phyloP scores from a whole-genome alignment of 495 filamentous ascomycete species.

The Xylaria nigripes region DNA sequence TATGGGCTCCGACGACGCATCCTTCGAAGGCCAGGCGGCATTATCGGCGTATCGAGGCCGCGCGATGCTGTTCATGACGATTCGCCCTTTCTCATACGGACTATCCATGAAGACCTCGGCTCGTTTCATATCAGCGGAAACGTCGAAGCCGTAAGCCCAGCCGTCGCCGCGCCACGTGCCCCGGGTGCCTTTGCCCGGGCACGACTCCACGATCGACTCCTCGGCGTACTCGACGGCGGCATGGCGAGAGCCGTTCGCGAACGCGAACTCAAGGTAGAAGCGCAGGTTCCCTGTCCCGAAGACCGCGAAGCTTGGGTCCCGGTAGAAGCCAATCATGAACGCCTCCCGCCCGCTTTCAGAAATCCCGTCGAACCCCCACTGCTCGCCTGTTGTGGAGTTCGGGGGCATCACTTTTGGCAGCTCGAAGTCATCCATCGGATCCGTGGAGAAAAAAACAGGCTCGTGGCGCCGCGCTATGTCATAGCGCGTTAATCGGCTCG shows the following conservation, averaged over 20 bases:
- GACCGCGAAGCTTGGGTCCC: conserved; percentile 14
- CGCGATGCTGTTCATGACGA: neutral
- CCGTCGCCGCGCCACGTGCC: neutral
- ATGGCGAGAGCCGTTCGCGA: conserved; percentile 14
- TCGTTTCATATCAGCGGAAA: neutral
- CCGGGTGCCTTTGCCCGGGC: neutral
- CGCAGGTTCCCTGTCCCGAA: conserved; percentile 16
- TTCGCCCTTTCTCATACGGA: neutral
- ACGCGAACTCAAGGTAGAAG: conserved; percentile 13
- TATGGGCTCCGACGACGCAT: conserved; percentile 1
- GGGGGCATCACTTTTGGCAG: conserved; percentile 10
- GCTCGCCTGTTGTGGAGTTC: conserved; percentile 17
- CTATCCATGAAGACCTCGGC: neutral
- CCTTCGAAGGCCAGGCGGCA: conserved; percentile 6
- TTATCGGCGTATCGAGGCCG: neutral
- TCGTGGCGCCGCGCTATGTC: too few relatives aligned
- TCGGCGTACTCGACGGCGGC: conserved; percentile 8
- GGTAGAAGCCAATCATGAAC: conserved; percentile 15
- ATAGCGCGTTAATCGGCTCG: too few relatives aligned
- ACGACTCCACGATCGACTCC: conserved; percentile 10
- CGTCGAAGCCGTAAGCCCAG: neutral
- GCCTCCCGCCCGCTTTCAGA: conserved; percentile 8
- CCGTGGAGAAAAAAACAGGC: too few relatives aligned
- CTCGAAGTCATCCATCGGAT: conserved; percentile 5
- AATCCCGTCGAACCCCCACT: conserved; percentile 25